Base-by-base conservation (phyloP, 345 rosid genomes). In the Dovyalis caffra region DNA sequence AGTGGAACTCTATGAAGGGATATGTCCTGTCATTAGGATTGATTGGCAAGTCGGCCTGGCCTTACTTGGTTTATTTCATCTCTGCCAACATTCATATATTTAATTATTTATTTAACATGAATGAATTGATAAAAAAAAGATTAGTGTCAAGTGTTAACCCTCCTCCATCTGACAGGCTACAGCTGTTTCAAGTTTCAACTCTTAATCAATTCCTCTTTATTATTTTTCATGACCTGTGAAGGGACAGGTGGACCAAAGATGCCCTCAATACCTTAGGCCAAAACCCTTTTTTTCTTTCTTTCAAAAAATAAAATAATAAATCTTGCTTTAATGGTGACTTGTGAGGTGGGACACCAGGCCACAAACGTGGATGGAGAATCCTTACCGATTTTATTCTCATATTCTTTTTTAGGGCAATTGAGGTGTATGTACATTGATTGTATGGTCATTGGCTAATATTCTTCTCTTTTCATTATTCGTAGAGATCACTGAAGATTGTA, bases 171-270 rank as follows among this genome's bases (percentile, higher is more conserved):
- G 6, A 34, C 35, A 34, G 35, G 10, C 0, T 25, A 34, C 69
- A 66, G 69, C 47, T 66, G 51, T 66, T 66, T 34, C 21, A 66
- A 20, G 4, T 66, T 35, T 37, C 23, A 37, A 66, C 21, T 37
- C 8, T 35, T 23, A 21, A 21, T 57, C 11, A n/a, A 20, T 56
- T 57, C n/a, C n/a, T 2, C 25, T 3, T 29, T 23, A 0, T 1
- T 10, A 25, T 26, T 16, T n/a, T 68, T 32, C 18, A 51, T 38
- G 21, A 33, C 64, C 2, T 18, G 34, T 29, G 67, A 63, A 21
- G 8, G 66, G 57, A 68, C 74, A 74, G 84, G 61, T 77, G 71
- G 73, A 66, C 20, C 20, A 28, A 35, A 60, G n/a, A n/a, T n/a
- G n/a, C n/a, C n/a, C n/a, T n/a, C n/a, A n/a, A n/a, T n/a, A n/a